These are phyloP conservation scores for Neonectria ditissima DNA, from an alignment of 2,329 filamentous ascomycete species.

Conservation along the genomic window DNA sequence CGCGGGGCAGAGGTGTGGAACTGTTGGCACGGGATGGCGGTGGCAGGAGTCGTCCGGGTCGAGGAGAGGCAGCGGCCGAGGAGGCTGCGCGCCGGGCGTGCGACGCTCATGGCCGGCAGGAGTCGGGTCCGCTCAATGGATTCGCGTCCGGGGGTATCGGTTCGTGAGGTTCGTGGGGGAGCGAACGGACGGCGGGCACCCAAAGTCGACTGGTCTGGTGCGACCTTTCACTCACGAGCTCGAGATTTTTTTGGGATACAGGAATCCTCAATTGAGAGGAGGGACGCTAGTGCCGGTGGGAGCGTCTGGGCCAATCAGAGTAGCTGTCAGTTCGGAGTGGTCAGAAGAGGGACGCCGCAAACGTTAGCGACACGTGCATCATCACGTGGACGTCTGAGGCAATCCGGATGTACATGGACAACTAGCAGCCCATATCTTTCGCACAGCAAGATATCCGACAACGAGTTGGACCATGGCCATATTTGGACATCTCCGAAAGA, in stretches of 20 bases:
- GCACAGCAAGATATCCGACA: background rate
- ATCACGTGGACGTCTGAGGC: slow-evolving; percentile 1
- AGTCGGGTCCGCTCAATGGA: slow-evolving; percentile 26
- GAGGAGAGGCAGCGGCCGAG: slow-evolving; percentile 62
- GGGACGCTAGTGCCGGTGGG: slow-evolving; percentile 32
- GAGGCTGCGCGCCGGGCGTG: slow-evolving; percentile 66
- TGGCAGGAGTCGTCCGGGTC: slow-evolving; percentile 39
- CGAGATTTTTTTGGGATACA: slow-evolving; percentile 49
- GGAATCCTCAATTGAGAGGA: slow-evolving; percentile 44
- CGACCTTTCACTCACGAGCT: slow-evolving; percentile 43
- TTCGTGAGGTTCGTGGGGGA: slow-evolving; percentile 17
- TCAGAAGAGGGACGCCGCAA: background rate
- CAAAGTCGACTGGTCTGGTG: slow-evolving; percentile 30
- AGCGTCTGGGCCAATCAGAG: slow-evolving; percentile 33
- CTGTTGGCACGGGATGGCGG: slow-evolving; percentile 51
- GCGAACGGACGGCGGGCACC: slow-evolving; percentile 18
- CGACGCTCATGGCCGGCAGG: slow-evolving; percentile 64
- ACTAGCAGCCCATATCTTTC: too few species aligned
- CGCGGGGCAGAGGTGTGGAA: slow-evolving; percentile 66
- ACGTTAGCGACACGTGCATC: slow-evolving; percentile 1
- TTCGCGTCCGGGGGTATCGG: slow-evolving; percentile 14
- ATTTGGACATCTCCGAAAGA: slow-evolving; percentile 1
- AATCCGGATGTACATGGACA: too few species aligned
- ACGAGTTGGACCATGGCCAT: background rate
- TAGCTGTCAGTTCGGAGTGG: background rate